Percentiles rank a stretch among this genome's conserved stretches.
Evolutionary conservation across 2,329 filamentous ascomycete species (phyloP).

Genomic region (Pseudopyricularia javanii): DNA sequence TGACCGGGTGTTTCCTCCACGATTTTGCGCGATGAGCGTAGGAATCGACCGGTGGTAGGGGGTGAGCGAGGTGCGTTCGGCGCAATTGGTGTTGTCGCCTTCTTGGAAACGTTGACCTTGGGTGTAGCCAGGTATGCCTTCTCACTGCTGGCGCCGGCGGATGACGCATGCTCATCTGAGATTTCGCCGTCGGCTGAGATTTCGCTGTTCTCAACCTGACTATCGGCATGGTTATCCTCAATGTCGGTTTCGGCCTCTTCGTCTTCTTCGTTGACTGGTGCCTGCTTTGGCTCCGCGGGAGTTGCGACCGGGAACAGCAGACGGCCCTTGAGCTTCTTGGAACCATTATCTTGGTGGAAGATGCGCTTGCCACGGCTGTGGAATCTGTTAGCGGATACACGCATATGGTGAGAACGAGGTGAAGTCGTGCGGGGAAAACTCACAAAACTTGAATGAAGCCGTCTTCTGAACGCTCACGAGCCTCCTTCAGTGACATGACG

Average conservation of each 20-base stretch:
- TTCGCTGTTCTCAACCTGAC: background rate
- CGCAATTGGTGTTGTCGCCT: constrained; percentile 37
- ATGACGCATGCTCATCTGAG: constrained; percentile 6
- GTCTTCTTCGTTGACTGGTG: constrained; percentile 29
- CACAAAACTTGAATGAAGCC: constrained; percentile 70
- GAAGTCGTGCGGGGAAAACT: constrained; percentile 24
- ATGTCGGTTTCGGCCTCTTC: constrained; percentile 49
- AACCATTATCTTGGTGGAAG: constrained; percentile 33
- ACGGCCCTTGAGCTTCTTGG: constrained; percentile 58
- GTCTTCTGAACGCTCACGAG: constrained; percentile 31
- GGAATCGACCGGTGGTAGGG: constrained; percentile 48
- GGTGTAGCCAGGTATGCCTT: constrained; percentile 23
- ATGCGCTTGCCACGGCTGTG: constrained; percentile 66
- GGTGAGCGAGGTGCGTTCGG: constrained; percentile 47
- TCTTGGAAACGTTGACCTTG: constrained; percentile 14
- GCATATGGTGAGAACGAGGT: background rate
- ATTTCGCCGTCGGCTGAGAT: background rate
- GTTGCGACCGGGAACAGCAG: constrained; percentile 50
- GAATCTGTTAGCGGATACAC: constrained; percentile 12
- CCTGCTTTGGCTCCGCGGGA: constrained; percentile 28
- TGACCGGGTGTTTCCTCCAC: constrained; percentile 24
- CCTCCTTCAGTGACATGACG: background rate
- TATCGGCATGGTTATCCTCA: constrained; percentile 32
- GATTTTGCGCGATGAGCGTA: constrained; percentile 41
- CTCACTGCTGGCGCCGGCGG: constrained; percentile 1